Evolutionary conservation across 1,284 basidiomycete genomes (phyloP), one percentile per base, ranked within the genome.

Genomic region (Rugosomyces carneus): DNA sequence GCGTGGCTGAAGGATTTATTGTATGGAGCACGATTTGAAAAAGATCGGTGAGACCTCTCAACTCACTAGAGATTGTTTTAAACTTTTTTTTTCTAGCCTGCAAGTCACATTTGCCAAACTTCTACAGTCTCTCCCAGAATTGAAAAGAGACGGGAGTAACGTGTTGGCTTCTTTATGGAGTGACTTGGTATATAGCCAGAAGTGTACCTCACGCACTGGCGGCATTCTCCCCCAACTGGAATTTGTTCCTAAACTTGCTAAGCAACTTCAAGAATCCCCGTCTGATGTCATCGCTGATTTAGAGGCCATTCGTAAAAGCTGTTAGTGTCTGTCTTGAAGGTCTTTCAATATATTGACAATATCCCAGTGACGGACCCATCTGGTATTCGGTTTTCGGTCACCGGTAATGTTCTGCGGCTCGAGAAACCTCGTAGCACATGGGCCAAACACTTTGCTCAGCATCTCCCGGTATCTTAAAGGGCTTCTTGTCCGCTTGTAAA

Each of bases 1-100:
- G 72, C 79, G 0, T 98, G 95, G 94, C 66, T 99, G 26, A 81
- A 81, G 44, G 93, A 99, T 64, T 70, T 99, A 15, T 66, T 99
- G n/a, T 89, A 87, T 60, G 80, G 85, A 37, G 76, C 81, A 40
- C 71, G 85, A 48, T 98, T 98, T 59, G 79, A 87, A 54, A 80
- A 84, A 54, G 92, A 97, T 39, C 76, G 93, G 85, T 87, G 52
- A 52, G 73, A 15, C 20, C 13, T 41, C 40, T 45, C 36, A 27
- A 11, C 13, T 5, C 11, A 32, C 31, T 40, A 10, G 21, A 40
- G n/a, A 15, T 7, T 37, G 7, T 23, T 41, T 21, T 7, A 42
- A 51, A 26, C 18, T 27, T 32, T 44, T 18, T 46, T n/a, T 13
- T 21, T 37, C 3, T 45, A 93, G 93, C 42, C 70, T 99, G 27